These are phyloP conservation scores for Leccinum ochraceum DNA, from an alignment of 768 basidiomycete genomes.

Conservation along the genomic window DNA sequence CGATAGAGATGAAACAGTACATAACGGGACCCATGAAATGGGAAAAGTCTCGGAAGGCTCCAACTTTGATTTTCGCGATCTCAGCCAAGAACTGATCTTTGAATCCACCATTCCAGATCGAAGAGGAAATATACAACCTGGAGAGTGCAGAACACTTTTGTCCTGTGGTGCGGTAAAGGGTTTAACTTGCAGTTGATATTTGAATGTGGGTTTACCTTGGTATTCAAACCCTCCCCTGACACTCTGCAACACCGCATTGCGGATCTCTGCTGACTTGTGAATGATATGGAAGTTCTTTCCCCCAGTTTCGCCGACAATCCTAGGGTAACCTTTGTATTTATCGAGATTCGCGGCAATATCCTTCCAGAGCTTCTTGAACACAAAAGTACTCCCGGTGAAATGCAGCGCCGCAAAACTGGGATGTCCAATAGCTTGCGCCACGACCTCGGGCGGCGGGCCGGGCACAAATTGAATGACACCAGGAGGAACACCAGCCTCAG, in stretches of 20 bases:
- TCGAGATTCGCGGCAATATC: slow-evolving; percentile 89
- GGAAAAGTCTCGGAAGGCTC: slow-evolving; percentile 67
- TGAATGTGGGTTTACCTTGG: slow-evolving; percentile 56
- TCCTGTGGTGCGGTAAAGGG: slow-evolving; percentile 41
- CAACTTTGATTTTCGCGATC: slow-evolving; percentile 83
- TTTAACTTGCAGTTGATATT: not conserved
- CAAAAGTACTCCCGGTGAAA: slow-evolving; percentile 93
- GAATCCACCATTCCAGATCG: slow-evolving; percentile 85
- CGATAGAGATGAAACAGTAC: slow-evolving; percentile 39
- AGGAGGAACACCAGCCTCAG: slow-evolving; percentile 92
- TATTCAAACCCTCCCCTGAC: slow-evolving; percentile 94
- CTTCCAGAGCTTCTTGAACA: slow-evolving; percentile 97
- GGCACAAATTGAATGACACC: slow-evolving; percentile 98
- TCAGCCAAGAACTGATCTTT: slow-evolving; percentile 75
- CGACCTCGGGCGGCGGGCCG: slow-evolving; percentile 82
- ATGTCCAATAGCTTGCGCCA: slow-evolving; percentile 79
- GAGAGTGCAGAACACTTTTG: slow-evolving; percentile 98
- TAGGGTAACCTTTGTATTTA: slow-evolving; percentile 84
- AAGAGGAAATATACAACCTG: slow-evolving; percentile 84
- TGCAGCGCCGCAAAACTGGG: slow-evolving; percentile 84
- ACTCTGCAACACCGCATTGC: slow-evolving; percentile 87
- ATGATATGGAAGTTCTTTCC: slow-evolving; percentile 99
- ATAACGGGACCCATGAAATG: slow-evolving; percentile 98
- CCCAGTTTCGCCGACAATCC: slow-evolving; percentile 97
- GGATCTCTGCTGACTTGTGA: slow-evolving; percentile 83